Conservation (phyloP, 768 basidiomycete species). For the Ephemerocybe angulata region DNA sequence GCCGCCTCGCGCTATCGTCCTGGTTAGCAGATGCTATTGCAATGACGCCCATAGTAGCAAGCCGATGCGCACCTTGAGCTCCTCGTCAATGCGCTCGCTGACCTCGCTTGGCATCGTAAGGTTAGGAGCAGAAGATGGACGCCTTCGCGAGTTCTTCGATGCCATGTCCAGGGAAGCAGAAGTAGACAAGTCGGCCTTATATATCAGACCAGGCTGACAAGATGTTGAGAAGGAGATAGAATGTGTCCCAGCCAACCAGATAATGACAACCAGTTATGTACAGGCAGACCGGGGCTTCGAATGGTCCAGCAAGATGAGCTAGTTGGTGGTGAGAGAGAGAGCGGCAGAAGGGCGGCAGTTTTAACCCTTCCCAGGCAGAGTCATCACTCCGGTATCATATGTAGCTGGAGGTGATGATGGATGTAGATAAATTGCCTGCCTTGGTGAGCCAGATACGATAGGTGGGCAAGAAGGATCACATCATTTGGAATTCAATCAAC, state of each 20-base stretch:
- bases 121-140: constrained; percentile 10
- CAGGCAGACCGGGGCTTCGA: not conserved
- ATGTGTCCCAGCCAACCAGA: not conserved
- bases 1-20: constrained; percentile 13
- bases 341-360: not conserved
- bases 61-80: constrained; percentile 10
- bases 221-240: not conserved
- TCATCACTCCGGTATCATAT: not conserved
- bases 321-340: not conserved
- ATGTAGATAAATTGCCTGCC: not conserved
- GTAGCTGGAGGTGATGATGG: not conserved
- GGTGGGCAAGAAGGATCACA: not conserved
- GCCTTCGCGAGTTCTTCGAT: not conserved
- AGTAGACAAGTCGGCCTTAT: not conserved
- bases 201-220: not conserved
- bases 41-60: not conserved
- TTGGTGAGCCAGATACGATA: not conserved
- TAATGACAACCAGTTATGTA: not conserved
- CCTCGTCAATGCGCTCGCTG: constrained; percentile 15
- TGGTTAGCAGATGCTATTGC: not conserved
- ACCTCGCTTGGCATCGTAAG: constrained; percentile 6
- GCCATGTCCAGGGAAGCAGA: not conserved
- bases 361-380: not conserved
- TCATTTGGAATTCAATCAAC: not conserved
- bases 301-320: not conserved